Base-by-base conservation (phyloP, 1,284 basidiomycete genomes). In the Puccinia brachypodii region DNA sequence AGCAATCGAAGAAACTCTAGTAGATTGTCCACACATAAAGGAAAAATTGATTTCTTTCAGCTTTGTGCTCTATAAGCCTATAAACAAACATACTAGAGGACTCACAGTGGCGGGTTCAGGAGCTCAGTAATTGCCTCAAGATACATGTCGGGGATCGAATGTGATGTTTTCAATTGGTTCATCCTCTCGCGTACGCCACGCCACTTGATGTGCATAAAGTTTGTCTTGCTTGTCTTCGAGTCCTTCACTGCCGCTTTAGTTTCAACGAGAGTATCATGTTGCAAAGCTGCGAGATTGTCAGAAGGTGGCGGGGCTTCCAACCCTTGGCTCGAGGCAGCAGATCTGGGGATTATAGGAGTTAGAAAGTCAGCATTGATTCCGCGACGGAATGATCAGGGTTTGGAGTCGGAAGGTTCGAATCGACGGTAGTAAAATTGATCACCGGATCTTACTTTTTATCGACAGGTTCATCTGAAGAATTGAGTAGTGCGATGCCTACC, bases 401-500 rank as follows among this genome's bases (percentile, higher is more conserved):
- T 68, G n/a, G 3, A 40, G 64, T 44, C 40, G 22, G 1, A 40
- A 68, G 9, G 16, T 42, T 44, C 22, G 22, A 7, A 22, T 68
- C 64, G 8, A 44, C 19, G 11, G 64, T 22, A 42, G 19, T 22
- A n/a, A n/a, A n/a, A 38, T 0, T 38, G 14, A 36, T 19, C 40
- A 53, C 36, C 9, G 73, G 22, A 3, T 25, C 36, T 9, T 38
- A 36, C 16, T 42, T 42, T 28, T 16, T 16, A 25, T 75, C 22
- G 58, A 13, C 36, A 62, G 73, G 83, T 14, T 81, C 68, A 9
- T 87, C 87, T 11, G 85, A 85, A 22, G 83, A 84, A 71, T 85
- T 85, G n/a, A 88, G 83, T 22, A 88, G 85, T 36, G 85, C 84
- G 4, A 87, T 87, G 2, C 87, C 87, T 62, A 88, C 83, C 42